Percentiles rank a stretch among this genome's conserved stretches.
Conservation (phyloP, 1,139 yeast species). For the Pneumocystis canis region DNA sequence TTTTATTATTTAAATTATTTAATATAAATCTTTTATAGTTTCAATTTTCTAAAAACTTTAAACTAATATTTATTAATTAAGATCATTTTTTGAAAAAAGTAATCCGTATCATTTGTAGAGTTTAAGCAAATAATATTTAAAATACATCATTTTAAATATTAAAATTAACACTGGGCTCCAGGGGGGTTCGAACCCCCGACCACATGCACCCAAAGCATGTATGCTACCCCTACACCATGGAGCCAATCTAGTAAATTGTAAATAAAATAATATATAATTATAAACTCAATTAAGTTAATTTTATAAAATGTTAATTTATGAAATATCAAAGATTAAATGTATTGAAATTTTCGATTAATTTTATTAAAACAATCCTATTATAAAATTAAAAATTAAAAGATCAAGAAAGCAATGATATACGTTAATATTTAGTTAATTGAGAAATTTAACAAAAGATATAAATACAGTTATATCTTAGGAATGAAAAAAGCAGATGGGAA, state of each 20-base stretch:
- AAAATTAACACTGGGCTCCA: not conserved
- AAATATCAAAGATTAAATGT: no score
- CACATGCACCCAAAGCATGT: slow-evolving; percentile 1
- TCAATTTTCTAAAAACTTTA: not conserved
- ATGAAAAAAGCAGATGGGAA: not conserved
- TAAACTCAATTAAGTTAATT: no score
- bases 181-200: slow-evolving; percentile 1
- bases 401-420: no score
- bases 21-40: not conserved
- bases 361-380: no score
- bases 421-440: not conserved
- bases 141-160: not conserved
- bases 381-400: no score
- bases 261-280: not conserved
- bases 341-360: no score
- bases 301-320: no score
- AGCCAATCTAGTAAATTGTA: not conserved
- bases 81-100: not conserved
- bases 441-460: no score
- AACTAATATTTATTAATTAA: not conserved
- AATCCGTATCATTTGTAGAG: no score
- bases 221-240: slow-evolving; percentile 1
- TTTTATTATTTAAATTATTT: not conserved
- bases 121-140: not conserved
- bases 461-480: not conserved